Percentiles rank a stretch among this genome's conserved stretches.
phyloP scores from a whole-genome alignment of 2,329 filamentous ascomycete genomes.

The Ceratocystis smalleyi region DNA sequence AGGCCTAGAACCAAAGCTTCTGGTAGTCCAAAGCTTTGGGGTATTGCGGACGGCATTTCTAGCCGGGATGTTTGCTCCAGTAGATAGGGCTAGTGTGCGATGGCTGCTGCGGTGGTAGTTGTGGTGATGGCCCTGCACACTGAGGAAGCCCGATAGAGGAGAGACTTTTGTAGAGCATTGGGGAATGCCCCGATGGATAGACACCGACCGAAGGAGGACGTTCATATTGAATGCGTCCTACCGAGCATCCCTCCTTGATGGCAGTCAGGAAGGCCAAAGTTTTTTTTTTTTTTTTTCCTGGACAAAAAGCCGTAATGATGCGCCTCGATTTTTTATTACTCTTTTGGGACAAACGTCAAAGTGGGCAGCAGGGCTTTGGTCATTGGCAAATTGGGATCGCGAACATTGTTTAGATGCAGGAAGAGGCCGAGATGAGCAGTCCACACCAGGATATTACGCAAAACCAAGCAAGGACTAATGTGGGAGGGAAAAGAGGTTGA shows the following conservation, averaged over 20 bases:
- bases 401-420: background rate
- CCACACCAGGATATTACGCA: background rate
- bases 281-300: background rate
- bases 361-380: background rate
- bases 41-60: background rate
- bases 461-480: background rate
- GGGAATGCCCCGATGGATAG: conserved; percentile 1
- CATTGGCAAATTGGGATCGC: background rate
- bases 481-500: background rate
- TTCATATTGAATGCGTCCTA: conserved; percentile 10
- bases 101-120: background rate
- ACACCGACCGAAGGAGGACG: conserved; percentile 12
- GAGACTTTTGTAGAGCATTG: background rate
- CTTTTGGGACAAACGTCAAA: background rate
- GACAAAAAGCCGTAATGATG: background rate
- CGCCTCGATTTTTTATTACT: background rate
- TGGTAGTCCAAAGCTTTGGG: background rate
- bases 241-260: background rate
- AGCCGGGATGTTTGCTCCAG: background rate
- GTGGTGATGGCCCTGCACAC: background rate
- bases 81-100: background rate
- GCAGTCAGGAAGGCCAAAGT: background rate
- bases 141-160: background rate
- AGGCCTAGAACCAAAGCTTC: background rate
- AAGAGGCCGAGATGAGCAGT: background rate